phyloP scores from a whole-genome alignment of 192 early-diverging fungal genomes.

The Phlyctochytrium bullatum region DNA sequence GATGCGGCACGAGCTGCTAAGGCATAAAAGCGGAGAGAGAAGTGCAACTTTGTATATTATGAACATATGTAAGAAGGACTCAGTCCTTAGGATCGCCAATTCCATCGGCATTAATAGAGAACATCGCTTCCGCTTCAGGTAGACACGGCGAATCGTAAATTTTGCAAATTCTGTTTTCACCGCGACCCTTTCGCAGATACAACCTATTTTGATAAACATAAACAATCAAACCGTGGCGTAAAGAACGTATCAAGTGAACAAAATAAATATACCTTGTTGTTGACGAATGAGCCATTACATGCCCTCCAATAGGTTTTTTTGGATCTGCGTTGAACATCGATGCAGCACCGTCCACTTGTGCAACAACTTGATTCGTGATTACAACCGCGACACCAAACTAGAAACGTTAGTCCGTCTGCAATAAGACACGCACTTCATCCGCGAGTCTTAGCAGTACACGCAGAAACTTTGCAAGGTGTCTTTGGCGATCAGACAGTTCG shows the following conservation, averaged over 20 bases:
- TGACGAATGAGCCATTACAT: slow-evolving; percentile 98
- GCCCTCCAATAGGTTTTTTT: slow-evolving; percentile 97
- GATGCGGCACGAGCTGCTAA: not conserved
- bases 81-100: slow-evolving; percentile 83
- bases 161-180: slow-evolving; percentile 91
- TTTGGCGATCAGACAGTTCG: slow-evolving; percentile 91
- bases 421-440: slow-evolving; percentile 85
- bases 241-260: too few species aligned
- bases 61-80: not conserved
- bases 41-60: not conserved
- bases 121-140: slow-evolving; percentile 86
- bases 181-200: slow-evolving; percentile 87
- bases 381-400: slow-evolving; percentile 96
- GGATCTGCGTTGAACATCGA: slow-evolving; percentile 83
- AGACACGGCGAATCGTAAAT: slow-evolving; percentile 96
- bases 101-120: slow-evolving; percentile 86
- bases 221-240: slow-evolving; percentile 4
- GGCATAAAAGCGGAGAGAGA: not conserved
- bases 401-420: not conserved
- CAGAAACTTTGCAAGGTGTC: slow-evolving; percentile 90
- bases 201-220: slow-evolving; percentile 48
- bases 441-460: slow-evolving; percentile 81
- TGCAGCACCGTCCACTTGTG: slow-evolving; percentile 83
- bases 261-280: slow-evolving; percentile 72
- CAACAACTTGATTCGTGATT: slow-evolving; percentile 97